Evolutionary conservation across 2,329 filamentous ascomycete species (phyloP).

Genomic region (Diaporthe sp.): DNA sequence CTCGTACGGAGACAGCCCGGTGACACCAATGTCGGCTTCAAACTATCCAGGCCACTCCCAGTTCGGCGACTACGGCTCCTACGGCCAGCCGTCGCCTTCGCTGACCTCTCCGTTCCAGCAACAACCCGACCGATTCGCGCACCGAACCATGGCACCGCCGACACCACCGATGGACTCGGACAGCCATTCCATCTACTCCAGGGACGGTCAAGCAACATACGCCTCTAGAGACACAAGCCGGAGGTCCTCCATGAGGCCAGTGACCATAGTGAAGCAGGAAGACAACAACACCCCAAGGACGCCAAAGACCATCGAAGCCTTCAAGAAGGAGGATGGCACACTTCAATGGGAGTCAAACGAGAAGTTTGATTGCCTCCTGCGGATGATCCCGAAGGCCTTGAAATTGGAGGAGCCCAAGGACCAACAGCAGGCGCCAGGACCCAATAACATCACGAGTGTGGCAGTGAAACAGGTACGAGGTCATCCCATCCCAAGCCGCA

Average conservation of each 20-base stretch:
- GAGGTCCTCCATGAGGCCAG: constrained; percentile 49
- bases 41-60: constrained; percentile 55
- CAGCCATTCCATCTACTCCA: constrained; percentile 43
- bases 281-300: constrained; percentile 26
- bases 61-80: constrained; percentile 55
- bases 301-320: constrained; percentile 31
- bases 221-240: constrained; percentile 46
- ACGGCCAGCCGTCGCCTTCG: constrained; percentile 46
- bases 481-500: not conserved
- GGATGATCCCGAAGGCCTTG: constrained; percentile 16
- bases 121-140: constrained; percentile 34
- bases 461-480: constrained; percentile 22
- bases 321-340: constrained; percentile 29
- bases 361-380: constrained; percentile 29
- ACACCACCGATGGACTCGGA: constrained; percentile 44
- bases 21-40: constrained; percentile 53
- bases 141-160: constrained; percentile 35
- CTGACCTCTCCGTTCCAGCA: constrained; percentile 43
- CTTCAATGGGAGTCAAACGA: constrained; percentile 29
- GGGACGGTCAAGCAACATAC: constrained; percentile 37
- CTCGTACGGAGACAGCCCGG: constrained; percentile 55
- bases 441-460: not conserved
- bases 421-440: not conserved
- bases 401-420: not conserved
- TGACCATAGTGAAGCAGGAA: constrained; percentile 40